phyloP scores from a whole-genome alignment of 148 eudicot species.

The Diospyros kaki region DNA sequence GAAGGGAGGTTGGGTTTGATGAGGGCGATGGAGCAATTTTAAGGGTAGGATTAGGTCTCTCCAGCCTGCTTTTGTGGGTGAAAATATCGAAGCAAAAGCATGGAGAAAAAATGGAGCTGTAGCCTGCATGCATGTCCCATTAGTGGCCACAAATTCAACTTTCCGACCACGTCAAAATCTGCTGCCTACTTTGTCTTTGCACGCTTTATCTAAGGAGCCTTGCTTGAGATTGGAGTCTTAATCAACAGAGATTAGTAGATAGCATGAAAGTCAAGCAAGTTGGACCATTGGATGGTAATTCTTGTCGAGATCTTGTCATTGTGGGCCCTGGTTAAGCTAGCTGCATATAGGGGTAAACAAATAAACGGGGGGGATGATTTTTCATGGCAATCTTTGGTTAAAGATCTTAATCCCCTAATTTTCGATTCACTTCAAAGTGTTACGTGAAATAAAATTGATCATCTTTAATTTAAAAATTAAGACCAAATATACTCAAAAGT shows the following conservation, averaged over 20 bases:
- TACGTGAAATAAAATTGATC: too few species aligned
- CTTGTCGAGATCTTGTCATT: background rate
- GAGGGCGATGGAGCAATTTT: too few species aligned
- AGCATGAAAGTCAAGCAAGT: background rate
- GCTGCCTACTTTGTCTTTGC: slow-evolving; percentile 11
- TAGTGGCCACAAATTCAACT: slow-evolving; percentile 9
- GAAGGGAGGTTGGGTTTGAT: too few species aligned
- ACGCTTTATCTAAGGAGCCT: slow-evolving; percentile 8
- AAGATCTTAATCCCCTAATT: slow-evolving; percentile 7
- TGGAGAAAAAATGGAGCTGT: slow-evolving; percentile 8
- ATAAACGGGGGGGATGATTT: background rate
- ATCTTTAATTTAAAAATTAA: background rate
- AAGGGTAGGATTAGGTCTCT: too few species aligned
- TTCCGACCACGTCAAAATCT: slow-evolving; percentile 13
- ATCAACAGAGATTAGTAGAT: background rate
- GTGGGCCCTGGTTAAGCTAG: slow-evolving; percentile 11
- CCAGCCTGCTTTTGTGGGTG: background rate
- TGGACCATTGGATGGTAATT: slow-evolving; percentile 9
- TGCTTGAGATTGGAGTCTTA: slow-evolving; percentile 2
- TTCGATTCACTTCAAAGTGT: background rate
- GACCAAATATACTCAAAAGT: too few species aligned
- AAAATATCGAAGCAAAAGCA: slow-evolving; percentile 10
- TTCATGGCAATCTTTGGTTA: background rate
- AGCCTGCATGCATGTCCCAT: slow-evolving; percentile 21
- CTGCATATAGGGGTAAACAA: background rate